Base-by-base conservation (phyloP, 441 rosid species). In the Omphalea diandra region DNA sequence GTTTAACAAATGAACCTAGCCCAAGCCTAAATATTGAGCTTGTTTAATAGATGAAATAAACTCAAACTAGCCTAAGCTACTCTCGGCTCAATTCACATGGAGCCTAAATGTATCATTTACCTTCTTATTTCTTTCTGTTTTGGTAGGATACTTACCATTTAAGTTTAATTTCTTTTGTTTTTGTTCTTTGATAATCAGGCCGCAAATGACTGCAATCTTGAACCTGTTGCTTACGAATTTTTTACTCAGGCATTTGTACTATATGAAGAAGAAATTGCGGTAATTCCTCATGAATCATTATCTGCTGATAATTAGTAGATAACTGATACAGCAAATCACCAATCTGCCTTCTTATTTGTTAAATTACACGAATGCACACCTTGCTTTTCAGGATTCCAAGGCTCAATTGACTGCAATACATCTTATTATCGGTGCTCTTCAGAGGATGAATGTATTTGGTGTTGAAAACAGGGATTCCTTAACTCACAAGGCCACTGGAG, bases 401-500 rank as follows among this genome's bases (percentile, higher is more conserved):
- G 97, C 97, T 17, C 99, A 95, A 82, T 86, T 95, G 79, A 95
- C 97, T 20, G 97, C 99, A 22, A 71, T 95, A 64, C 96, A 95
- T 76, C 76, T 93, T 60, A 91, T 93, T 63, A 88, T 89, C 47
- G 99, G 98, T 74, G 86, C 94, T 56, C 96, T 95, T 50, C 99
- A 95, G 82, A 90, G 97, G 84, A 93, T 93, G 97, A 85, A 87
- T 72, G 91, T 95, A 44, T 93, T 95, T 74, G 97, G 99, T 61
- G 93, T 88, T 72, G 99, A 93, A 81, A 95, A 95, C 73, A 89
- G 99, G 81, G 99, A 95, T 81, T 88, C 97, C 41, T 80, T 95
- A 71, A 90, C 97, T n/a, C 99, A 93, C 75, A 95, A 95, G 82
- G 97, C 98, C 54, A 93, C 88, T 0, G 99, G 99, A 93, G 99